These are phyloP conservation scores for Mucor circinelloides DNA, from an alignment of 371 early-diverging fungal genomes.

Conservation along the genomic window DNA sequence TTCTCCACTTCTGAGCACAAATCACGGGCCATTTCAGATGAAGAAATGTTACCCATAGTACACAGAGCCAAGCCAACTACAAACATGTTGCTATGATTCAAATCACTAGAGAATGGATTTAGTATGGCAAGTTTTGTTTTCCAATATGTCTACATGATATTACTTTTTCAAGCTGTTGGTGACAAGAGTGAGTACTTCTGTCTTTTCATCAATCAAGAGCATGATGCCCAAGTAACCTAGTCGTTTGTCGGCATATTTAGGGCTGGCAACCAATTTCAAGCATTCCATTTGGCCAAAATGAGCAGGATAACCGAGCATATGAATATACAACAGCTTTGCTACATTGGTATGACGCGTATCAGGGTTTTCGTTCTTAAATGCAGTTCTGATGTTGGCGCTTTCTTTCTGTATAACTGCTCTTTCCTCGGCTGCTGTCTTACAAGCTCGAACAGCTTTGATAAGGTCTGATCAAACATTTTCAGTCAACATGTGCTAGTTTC, in stretches of 20 bases:
- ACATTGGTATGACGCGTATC: constrained; percentile 76
- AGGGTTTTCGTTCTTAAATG: constrained; percentile 32
- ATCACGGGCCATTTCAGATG: constrained; percentile 95
- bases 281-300: constrained; percentile 99
- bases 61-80: constrained; percentile 95
- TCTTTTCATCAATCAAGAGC: constrained; percentile 96
- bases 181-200: constrained; percentile 92
- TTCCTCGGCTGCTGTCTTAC: constrained; percentile 99
- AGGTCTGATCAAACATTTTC: constrained; percentile 63
- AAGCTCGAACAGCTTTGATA: constrained; percentile 93
- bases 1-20: constrained; percentile 93
- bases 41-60: constrained; percentile 94
- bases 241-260: constrained; percentile 93
- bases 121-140: background rate
- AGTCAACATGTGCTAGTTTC: background rate
- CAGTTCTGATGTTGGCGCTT: constrained; percentile 87
- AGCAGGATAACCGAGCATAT: constrained; percentile 97
- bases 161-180: constrained; percentile 98
- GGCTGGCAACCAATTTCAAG: constrained; percentile 93
- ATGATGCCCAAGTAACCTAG: constrained; percentile 96
- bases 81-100: constrained; percentile 94
- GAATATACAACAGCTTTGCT: constrained; percentile 95
- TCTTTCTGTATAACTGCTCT: constrained; percentile 96
- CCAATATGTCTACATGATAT: background rate
- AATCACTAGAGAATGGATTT: constrained; percentile 64